These are phyloP conservation scores for Eimeria maxima DNA, from an alignment of 169 alveolate species.

Conservation along the genomic window DNA sequence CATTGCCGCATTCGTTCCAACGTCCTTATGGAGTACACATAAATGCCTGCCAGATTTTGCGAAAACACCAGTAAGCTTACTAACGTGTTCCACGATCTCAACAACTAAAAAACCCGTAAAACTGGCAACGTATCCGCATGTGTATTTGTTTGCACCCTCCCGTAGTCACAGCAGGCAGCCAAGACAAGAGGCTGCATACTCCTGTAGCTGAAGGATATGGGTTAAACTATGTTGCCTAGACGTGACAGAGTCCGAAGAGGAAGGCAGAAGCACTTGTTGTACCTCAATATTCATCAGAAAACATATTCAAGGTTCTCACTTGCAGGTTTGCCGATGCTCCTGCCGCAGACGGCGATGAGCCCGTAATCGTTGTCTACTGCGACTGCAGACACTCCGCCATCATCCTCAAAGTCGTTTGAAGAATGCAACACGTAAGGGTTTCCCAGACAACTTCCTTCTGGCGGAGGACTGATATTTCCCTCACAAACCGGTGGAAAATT, in stretches of 20 bases:
- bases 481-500: constrained; percentile 1
- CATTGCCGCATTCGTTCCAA: constrained; percentile 17
- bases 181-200: not conserved
- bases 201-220: not conserved
- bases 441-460: not conserved
- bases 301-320: not conserved
- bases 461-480: not conserved
- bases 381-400: constrained; percentile 64
- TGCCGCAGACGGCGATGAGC: constrained; percentile 73
- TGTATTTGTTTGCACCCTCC: not conserved
- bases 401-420: constrained; percentile 51
- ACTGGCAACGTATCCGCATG: not conserved
- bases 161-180: not conserved
- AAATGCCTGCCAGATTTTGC: constrained; percentile 40
- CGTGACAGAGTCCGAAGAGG: not conserved
- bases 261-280: not conserved
- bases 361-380: constrained; percentile 67
- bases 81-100: not conserved
- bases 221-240: not conserved
- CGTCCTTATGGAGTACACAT: constrained; percentile 37
- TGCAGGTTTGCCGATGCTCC: constrained; percentile 69
- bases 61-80: not conserved
- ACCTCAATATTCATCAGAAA: not conserved
- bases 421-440: constrained; percentile 43
- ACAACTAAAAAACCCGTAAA: not conserved